phyloP scores from a whole-genome alignment of 495 filamentous ascomycete species.

The Penicillium bovifimosum region DNA sequence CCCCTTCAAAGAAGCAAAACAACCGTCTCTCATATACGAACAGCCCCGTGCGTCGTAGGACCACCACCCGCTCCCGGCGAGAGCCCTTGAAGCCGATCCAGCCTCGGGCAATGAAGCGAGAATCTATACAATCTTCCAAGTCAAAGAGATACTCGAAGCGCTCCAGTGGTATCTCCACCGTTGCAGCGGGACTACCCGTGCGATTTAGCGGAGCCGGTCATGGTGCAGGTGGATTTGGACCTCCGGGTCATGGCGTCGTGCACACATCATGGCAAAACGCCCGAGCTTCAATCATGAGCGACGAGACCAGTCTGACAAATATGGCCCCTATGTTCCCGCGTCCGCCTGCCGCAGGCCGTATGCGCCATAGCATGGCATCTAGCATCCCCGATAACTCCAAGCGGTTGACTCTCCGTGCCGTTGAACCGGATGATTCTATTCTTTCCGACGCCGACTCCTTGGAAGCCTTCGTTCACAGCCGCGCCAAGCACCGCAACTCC shows the following conservation, averaged over 20 bases:
- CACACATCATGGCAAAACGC: slow-evolving; percentile 47
- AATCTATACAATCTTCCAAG: slow-evolving; percentile 36
- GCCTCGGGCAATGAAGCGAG: slow-evolving; percentile 38
- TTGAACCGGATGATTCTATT: slow-evolving; percentile 32
- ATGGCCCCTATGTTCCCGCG: slow-evolving; percentile 38
- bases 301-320: slow-evolving; percentile 34
- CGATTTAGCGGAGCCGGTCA: slow-evolving; percentile 44
- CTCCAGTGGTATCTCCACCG: slow-evolving; percentile 39
- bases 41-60: slow-evolving; percentile 30
- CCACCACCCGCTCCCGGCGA: slow-evolving; percentile 30
- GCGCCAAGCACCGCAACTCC: slow-evolving; percentile 40
- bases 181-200: slow-evolving; percentile 35
- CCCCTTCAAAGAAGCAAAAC: slow-evolving; percentile 22
- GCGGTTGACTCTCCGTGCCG: slow-evolving; percentile 31
- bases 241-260: slow-evolving; percentile 40
- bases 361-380: slow-evolving; percentile 27
- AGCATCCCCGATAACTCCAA: slow-evolving; percentile 30
- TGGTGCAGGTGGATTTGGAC: slow-evolving; percentile 45
- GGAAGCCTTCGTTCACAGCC: slow-evolving; percentile 42
- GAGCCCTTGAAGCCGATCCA: slow-evolving; percentile 40
- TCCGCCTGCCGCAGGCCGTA: slow-evolving; percentile 26
- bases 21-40: slow-evolving; percentile 30
- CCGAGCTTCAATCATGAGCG: slow-evolving; percentile 33
- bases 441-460: slow-evolving; percentile 41
- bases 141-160: slow-evolving; percentile 41